Evolutionary conservation across 805 yeast species (phyloP).

Genomic region (Zygosaccharomyces bailii): DNA sequence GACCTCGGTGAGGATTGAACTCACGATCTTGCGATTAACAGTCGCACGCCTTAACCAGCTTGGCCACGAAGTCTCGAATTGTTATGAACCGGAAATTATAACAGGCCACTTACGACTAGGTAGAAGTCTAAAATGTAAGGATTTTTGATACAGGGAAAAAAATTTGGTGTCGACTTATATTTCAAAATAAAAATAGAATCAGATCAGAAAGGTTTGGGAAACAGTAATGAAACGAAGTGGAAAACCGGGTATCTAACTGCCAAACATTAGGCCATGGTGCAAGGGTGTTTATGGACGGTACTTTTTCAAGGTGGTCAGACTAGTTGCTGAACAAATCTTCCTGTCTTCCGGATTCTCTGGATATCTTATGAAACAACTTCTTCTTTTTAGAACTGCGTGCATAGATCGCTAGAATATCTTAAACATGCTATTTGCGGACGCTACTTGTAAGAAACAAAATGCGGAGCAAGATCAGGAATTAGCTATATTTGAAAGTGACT

Average conservation of each 20-base stretch:
- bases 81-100: neutral
- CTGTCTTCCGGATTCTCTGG: no score
- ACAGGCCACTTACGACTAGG: neutral
- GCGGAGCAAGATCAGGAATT: no score
- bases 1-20: constrained; percentile 56
- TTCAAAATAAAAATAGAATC: neutral
- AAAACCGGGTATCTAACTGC: neutral
- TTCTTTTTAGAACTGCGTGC: no score
- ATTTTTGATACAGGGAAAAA: constrained; percentile 2
- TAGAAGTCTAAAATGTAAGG: neutral
- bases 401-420: no score
- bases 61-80: constrained; percentile 45
- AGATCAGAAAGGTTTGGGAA: constrained; percentile 2
- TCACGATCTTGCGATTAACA: constrained; percentile 58
- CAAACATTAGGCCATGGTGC: neutral
- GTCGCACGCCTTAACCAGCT: constrained; percentile 57
- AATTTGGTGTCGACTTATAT: neutral
- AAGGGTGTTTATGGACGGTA: no score
- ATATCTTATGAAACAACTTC: no score
- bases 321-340: no score
- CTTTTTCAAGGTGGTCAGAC: no score
- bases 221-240: neutral
- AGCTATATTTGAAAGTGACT: no score
- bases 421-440: no score
- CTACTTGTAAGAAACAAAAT: no score